phyloP scores from a whole-genome alignment of 345 rosid genomes.

The Eucalyptus marginata region DNA sequence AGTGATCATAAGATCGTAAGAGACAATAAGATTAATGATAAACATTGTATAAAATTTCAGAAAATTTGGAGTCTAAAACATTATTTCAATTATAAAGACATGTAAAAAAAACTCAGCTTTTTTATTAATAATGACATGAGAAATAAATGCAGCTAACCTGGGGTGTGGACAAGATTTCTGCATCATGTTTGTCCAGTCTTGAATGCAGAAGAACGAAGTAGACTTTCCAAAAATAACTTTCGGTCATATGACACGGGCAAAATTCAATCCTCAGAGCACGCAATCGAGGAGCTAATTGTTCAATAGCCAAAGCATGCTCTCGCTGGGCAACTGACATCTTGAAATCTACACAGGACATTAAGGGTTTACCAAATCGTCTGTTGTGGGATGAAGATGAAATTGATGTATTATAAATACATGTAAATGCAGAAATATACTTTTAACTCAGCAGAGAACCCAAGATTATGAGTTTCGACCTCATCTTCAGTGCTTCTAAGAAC shows the following conservation, averaged over 20 bases:
- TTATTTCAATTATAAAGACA: background rate
- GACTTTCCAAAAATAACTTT: slow-evolving; percentile 89
- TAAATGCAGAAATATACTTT: background rate
- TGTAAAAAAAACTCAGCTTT: background rate
- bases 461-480: background rate
- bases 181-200: slow-evolving; percentile 66
- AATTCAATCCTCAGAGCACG: slow-evolving; percentile 84
- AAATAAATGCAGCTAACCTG: slow-evolving; percentile 34
- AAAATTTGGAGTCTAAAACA: background rate
- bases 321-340: slow-evolving; percentile 73
- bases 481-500: background rate
- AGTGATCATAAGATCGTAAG: background rate
- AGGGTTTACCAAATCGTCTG: background rate
- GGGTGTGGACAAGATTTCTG: slow-evolving; percentile 68
- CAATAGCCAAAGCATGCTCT: slow-evolving; percentile 71
- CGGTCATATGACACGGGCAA: slow-evolving; percentile 85
- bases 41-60: background rate
- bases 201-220: slow-evolving; percentile 97
- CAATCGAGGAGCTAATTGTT: slow-evolving; percentile 55
- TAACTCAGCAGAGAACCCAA: background rate
- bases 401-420: background rate
- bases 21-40: background rate
- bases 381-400: background rate
- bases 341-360: slow-evolving; percentile 32
- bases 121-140: background rate